phyloP scores from a whole-genome alignment of 2,329 filamentous ascomycete species.

The Arthrobotrys sinensis region DNA sequence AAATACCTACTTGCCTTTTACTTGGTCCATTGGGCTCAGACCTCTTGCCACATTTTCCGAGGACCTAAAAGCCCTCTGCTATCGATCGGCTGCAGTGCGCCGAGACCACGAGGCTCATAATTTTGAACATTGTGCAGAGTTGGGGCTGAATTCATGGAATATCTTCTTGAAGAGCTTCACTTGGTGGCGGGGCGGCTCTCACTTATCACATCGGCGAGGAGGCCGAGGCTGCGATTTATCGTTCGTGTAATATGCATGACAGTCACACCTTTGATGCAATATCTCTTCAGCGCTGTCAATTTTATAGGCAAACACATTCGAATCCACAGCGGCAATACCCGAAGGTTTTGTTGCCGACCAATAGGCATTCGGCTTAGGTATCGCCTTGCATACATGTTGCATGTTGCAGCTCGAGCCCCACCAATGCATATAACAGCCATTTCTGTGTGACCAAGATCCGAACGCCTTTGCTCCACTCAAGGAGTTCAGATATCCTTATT shows the following conservation, averaged over 20 bases:
- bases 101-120: neutral
- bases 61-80: neutral
- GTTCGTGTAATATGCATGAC: neutral
- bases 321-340: no score
- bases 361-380: no score
- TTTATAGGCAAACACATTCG: no score
- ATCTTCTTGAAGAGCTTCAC: neutral
- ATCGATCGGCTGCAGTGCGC: neutral
- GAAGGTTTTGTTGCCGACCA: no score
- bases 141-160: neutral
- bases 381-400: no score
- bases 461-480: no score
- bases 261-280: neutral
- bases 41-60: neutral
- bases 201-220: neutral
- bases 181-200: neutral
- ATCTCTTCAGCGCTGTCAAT: neutral
- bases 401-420: no score
- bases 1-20: neutral
- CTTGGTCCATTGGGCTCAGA: neutral
- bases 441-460: no score
- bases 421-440: no score
- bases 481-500: no score
- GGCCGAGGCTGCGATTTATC: neutral
- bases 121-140: neutral